A percentile compares a stretch with the other conserved stretches of the same genome.
These are phyloP conservation scores for Ganoderma multipileum DNA, from an alignment of 1,284 basidiomycete species.

Conservation along the genomic window DNA sequence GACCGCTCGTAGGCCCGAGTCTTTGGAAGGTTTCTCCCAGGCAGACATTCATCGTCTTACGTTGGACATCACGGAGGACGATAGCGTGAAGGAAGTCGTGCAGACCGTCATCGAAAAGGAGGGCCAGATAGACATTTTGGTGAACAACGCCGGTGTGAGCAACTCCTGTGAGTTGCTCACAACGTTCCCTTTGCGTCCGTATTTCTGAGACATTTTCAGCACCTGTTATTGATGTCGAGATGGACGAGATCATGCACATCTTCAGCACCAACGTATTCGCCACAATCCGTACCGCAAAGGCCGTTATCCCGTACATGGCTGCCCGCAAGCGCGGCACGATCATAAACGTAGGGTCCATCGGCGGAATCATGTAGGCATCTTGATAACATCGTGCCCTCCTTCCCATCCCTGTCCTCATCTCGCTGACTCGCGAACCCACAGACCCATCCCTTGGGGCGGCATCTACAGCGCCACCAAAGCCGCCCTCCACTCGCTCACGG, in stretches of 20 bases:
- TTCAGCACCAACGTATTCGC: slow-evolving; percentile 74
- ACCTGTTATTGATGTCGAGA: slow-evolving; percentile 64
- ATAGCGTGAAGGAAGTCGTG: slow-evolving; percentile 35
- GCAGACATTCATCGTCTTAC: slow-evolving; percentile 35
- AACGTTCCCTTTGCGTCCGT: too few relatives aligned
- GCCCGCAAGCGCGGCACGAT: slow-evolving; percentile 63
- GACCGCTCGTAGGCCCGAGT: slow-evolving; percentile 43
- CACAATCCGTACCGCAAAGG: slow-evolving; percentile 64
- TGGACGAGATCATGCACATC: slow-evolving; percentile 55
- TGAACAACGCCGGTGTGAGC: slow-evolving; percentile 42
- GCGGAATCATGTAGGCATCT: slow-evolving; percentile 57
- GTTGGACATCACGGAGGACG: slow-evolving; percentile 42
- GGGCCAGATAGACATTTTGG: slow-evolving; percentile 37
- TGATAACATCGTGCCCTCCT: too few relatives aligned
- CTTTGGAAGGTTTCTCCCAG: slow-evolving; percentile 42
- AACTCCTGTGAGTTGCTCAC: slow-evolving; percentile 35
- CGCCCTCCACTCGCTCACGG: slow-evolving; percentile 64
- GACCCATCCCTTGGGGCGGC: slow-evolving; percentile 74
- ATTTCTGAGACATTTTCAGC: slow-evolving; percentile 44
- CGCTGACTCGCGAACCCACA: slow-evolving; percentile 32
- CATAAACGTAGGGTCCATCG: slow-evolving; percentile 77
- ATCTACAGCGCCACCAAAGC: slow-evolving; percentile 75
- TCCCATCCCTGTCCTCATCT: neutral
- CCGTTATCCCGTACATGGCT: slow-evolving; percentile 76
- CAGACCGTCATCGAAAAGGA: slow-evolving; percentile 35